These are phyloP conservation scores for Candida tammaniensis DNA, from an alignment of 805 yeast genomes.

Conservation along the genomic window DNA sequence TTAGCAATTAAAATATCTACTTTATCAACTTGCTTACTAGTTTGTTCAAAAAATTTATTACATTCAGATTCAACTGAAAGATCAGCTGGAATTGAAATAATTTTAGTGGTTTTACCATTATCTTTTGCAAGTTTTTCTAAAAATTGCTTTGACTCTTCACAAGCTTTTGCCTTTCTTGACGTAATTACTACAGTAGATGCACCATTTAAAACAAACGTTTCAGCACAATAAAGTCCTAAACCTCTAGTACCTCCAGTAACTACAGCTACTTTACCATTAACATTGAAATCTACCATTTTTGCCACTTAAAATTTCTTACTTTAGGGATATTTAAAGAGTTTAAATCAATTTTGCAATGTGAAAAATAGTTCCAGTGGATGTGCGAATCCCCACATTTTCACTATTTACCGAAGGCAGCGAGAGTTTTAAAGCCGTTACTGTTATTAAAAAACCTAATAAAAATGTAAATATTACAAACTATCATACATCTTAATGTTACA, in stretches of 20 bases:
- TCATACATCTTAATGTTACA: too few species aligned
- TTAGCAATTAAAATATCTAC: slow-evolving; percentile 69
- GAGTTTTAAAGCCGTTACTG: too few species aligned
- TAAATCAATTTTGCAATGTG: too few species aligned
- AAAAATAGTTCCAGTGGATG: too few species aligned
- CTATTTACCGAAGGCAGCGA: too few species aligned
- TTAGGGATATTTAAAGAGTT: too few species aligned
- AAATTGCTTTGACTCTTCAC: slow-evolving; percentile 51
- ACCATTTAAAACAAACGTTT: slow-evolving; percentile 58
- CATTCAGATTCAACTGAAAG: slow-evolving; percentile 50
- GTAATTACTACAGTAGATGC: slow-evolving; percentile 61
- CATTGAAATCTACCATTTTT: slow-evolving; percentile 46
- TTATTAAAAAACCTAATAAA: too few species aligned
- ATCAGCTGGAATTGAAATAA: slow-evolving; percentile 55
- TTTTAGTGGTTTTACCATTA: slow-evolving; percentile 26
- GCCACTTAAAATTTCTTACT: too few species aligned
- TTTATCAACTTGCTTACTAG: slow-evolving; percentile 36
- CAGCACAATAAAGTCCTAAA: slow-evolving; percentile 67
- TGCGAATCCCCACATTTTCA: too few species aligned
- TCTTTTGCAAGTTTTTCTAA: slow-evolving; percentile 36
- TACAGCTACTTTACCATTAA: slow-evolving; percentile 61
- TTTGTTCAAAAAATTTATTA: slow-evolving; percentile 40
- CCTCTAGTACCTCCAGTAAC: slow-evolving; percentile 79
- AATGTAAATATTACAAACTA: too few species aligned
- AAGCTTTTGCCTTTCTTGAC: slow-evolving; percentile 61